These are phyloP conservation scores for Lepiota brunneoincarnata DNA, from an alignment of 768 basidiomycete species.

Conservation along the genomic window DNA sequence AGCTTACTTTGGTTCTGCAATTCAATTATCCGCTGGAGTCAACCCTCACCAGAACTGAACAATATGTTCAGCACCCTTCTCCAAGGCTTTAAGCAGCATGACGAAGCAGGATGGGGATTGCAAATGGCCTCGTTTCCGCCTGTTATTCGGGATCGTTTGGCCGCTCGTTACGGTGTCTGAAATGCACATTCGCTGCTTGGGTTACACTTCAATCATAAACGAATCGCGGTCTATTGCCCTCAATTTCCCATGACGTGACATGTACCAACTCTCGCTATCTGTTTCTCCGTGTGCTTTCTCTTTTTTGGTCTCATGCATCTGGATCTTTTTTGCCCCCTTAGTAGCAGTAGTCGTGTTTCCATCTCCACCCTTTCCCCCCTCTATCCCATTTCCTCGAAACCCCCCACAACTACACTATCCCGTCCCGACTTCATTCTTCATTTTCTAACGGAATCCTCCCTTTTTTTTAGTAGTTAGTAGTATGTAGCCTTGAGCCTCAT, in stretches of 20 bases:
- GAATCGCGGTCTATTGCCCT: constrained; percentile 6
- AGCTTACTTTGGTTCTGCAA: constrained; percentile 98
- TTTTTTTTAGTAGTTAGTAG: constrained; percentile 18
- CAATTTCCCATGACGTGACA: constrained; percentile 4
- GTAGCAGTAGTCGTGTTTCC: constrained; percentile 35
- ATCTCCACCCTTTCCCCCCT: constrained; percentile 10
- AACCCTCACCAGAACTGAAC: constrained; percentile 88
- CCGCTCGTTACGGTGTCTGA: constrained; percentile 84
- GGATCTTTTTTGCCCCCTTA: constrained; percentile 31
- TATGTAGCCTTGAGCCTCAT: constrained; percentile 12
- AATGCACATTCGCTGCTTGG: neutral
- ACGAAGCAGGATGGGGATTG: constrained; percentile 80
- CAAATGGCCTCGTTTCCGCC: constrained; percentile 85
- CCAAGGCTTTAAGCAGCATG: constrained; percentile 86
- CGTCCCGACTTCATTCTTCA: neutral
- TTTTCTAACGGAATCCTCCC: constrained; percentile 10
- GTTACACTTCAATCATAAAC: constrained; percentile 6
- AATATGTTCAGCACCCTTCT: constrained; percentile 91
- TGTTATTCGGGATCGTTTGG: constrained; percentile 83
- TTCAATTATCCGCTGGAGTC: constrained; percentile 93
- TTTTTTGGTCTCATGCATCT: constrained; percentile 43
- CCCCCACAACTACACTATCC: neutral
- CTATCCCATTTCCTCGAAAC: neutral
- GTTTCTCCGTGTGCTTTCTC: constrained; percentile 21
- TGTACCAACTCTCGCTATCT: constrained; percentile 10